Percentiles rank a stretch among this genome's conserved stretches.
These are phyloP conservation scores for Lignosus rhinocerotis DNA, from an alignment of 1,284 basidiomycete genomes.

Conservation along the genomic window DNA sequence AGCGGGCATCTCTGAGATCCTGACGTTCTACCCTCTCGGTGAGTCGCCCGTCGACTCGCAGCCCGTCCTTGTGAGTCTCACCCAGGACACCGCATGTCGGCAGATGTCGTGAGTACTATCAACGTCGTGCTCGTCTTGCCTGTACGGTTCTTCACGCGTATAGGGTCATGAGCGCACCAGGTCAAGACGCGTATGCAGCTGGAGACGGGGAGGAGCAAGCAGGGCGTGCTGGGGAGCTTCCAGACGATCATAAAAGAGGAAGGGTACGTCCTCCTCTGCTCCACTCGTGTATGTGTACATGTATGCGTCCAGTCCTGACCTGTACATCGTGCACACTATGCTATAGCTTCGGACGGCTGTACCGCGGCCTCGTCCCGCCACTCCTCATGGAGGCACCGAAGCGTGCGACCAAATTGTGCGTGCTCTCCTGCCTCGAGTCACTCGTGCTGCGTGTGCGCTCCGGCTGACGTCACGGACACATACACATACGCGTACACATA, in stretches of 20 bases:
- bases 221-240: conserved; percentile 84
- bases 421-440: conserved; percentile 4
- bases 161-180: conserved; percentile 38
- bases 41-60: conserved; percentile 31
- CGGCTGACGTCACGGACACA: background rate
- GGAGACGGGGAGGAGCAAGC: conserved; percentile 75
- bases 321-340: background rate
- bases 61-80: background rate
- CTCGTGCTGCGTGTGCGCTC: background rate
- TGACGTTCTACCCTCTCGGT: conserved; percentile 94
- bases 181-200: conserved; percentile 99
- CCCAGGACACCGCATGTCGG: background rate
- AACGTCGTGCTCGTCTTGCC: conserved; percentile 20
- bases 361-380: conserved; percentile 93
- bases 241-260: conserved; percentile 78
- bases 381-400: conserved; percentile 97
- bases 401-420: conserved; percentile 95
- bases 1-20: conserved; percentile 72
- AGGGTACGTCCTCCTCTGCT: conserved; percentile 57
- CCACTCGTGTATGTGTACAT: background rate
- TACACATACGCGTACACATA: too few species aligned
- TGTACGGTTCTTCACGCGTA: conserved; percentile 17
- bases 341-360: conserved; percentile 76
- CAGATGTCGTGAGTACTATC: conserved; percentile 35
- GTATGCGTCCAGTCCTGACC: background rate